Conservation (phyloP, 2,329 filamentous ascomycete genomes). For the Fusarium sp. region DNA sequence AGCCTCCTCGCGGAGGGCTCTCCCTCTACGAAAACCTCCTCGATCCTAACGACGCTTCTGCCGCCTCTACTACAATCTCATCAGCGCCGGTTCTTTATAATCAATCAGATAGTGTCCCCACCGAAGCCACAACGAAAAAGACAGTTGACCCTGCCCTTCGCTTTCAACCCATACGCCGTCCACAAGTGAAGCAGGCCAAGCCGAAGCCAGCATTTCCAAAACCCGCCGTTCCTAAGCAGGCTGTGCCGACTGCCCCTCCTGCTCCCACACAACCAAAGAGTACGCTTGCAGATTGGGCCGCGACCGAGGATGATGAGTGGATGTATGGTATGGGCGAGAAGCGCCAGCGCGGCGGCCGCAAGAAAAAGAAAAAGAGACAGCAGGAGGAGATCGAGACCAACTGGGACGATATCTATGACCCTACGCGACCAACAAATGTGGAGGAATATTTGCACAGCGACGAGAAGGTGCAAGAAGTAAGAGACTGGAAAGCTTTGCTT, state of each 20-base stretch:
- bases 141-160: slow-evolving; percentile 74
- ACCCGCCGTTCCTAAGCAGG: slow-evolving; percentile 52
- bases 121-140: slow-evolving; percentile 72
- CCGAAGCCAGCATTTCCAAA: slow-evolving; percentile 74
- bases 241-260: slow-evolving; percentile 51
- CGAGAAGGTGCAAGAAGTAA: slow-evolving; percentile 83
- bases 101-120: slow-evolving; percentile 61
- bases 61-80: slow-evolving; percentile 76
- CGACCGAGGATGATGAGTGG: slow-evolving; percentile 84
- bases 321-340: slow-evolving; percentile 75
- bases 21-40: slow-evolving; percentile 91
- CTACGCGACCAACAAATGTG: slow-evolving; percentile 84
- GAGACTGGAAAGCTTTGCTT: slow-evolving; percentile 87
- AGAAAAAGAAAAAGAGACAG: slow-evolving; percentile 78
- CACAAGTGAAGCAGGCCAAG: slow-evolving; percentile 72
- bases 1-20: slow-evolving; percentile 65
- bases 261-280: slow-evolving; percentile 69
- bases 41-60: slow-evolving; percentile 67
- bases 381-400: slow-evolving; percentile 72
- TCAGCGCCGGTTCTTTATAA: slow-evolving; percentile 82
- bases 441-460: slow-evolving; percentile 89
- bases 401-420: slow-evolving; percentile 95
- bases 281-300: slow-evolving; percentile 85
- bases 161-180: slow-evolving; percentile 89
- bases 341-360: slow-evolving; percentile 82